phyloP scores from a whole-genome alignment of 2,329 filamentous ascomycete species.

The Fusarium haematococcum region DNA sequence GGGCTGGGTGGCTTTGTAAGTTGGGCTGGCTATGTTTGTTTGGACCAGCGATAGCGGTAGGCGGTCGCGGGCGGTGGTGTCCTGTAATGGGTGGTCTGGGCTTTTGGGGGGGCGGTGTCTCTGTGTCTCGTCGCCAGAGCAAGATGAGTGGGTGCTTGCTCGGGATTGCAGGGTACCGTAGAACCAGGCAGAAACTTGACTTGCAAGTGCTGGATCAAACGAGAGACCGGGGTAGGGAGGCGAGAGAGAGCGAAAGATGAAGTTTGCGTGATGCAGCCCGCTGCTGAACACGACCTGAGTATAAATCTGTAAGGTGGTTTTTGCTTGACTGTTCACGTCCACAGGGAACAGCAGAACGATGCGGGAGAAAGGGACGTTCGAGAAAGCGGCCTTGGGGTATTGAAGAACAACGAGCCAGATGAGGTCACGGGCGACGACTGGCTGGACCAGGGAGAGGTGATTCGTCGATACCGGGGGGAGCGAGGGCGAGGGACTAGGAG shows the following conservation, averaged over 20 bases:
- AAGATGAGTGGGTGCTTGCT: slow-evolving; percentile 43
- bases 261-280: slow-evolving; percentile 46
- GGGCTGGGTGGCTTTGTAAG: slow-evolving; percentile 39
- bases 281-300: slow-evolving; percentile 43
- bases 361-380: slow-evolving; percentile 34
- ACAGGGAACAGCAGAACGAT: slow-evolving; percentile 45
- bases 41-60: slow-evolving; percentile 28
- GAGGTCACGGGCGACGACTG: slow-evolving; percentile 46
- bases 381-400: slow-evolving; percentile 38
- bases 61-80: slow-evolving; percentile 17
- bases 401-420: slow-evolving; percentile 43
- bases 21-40: slow-evolving; percentile 38
- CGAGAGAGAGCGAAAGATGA: slow-evolving; percentile 13
- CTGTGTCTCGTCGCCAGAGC: slow-evolving; percentile 42
- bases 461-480: slow-evolving; percentile 39
- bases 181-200: slow-evolving; percentile 43
- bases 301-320: slow-evolving; percentile 32
- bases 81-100: slow-evolving; percentile 39
- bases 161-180: slow-evolving; percentile 40
- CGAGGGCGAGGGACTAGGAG: slow-evolving; percentile 34
- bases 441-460: slow-evolving; percentile 35
- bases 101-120: slow-evolving; percentile 44
- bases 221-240: slow-evolving; percentile 39
- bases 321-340: slow-evolving; percentile 44
- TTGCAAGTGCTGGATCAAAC: slow-evolving; percentile 41